Evolutionary conservation across 345 rosid genomes (phyloP).

Genomic region (Crucihimalaya himalaica): DNA sequence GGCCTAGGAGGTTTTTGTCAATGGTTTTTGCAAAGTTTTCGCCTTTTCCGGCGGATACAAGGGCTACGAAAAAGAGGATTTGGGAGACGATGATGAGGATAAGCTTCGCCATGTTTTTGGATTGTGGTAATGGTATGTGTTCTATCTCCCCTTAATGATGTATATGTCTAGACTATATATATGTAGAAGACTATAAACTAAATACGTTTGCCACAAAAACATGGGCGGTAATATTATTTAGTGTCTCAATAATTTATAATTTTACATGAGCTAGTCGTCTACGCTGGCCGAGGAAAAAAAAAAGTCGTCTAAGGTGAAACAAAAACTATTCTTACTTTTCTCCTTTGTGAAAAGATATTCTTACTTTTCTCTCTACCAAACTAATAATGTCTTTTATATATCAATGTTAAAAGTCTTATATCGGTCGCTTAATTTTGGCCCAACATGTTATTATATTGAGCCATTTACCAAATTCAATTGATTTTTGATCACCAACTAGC

Average conservation of each 20-base stretch:
- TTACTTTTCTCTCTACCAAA: too few relatives aligned
- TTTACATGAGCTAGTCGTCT: neutral
- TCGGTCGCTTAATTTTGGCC: too few relatives aligned
- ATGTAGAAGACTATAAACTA: neutral
- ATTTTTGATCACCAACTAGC: conserved; percentile 7
- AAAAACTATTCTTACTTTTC: too few relatives aligned
- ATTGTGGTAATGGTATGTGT: neutral
- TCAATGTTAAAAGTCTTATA: too few relatives aligned
- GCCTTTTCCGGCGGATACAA: conserved; percentile 18
- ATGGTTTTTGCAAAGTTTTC: conserved; percentile 9
- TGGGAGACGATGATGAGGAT: conserved; percentile 29
- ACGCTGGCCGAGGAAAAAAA: neutral
- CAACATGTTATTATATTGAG: neutral
- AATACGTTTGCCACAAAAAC: neutral
- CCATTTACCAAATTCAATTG: neutral
- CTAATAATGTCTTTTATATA: too few relatives aligned
- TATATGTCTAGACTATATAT: neutral
- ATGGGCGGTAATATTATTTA: neutral
- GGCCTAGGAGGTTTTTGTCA: conserved; percentile 18
- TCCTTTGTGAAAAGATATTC: too few relatives aligned
- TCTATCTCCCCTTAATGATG: neutral
- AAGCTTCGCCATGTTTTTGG: conserved; percentile 32
- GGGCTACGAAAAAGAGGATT: conserved; percentile 12
- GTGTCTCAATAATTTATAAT: too few relatives aligned
- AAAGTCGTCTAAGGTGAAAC: too few relatives aligned